These are phyloP conservation scores for Smittium mucronatum DNA, from an alignment of 371 early-diverging fungal species.

Conservation along the genomic window DNA sequence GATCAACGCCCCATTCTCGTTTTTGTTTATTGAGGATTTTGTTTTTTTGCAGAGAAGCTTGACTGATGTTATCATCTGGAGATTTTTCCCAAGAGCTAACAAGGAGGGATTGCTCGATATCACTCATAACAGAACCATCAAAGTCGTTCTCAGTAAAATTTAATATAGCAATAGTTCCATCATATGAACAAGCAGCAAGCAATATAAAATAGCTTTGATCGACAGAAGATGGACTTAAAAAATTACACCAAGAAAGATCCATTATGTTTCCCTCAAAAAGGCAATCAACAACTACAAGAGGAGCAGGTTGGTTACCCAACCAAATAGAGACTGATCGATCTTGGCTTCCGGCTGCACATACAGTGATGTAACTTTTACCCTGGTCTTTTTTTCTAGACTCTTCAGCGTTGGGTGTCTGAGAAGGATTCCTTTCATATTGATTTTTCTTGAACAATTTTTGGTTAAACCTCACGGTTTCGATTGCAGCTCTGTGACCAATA, in stretches of 20 bases:
- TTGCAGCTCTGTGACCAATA: slow-evolving; percentile 77
- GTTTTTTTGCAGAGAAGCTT: slow-evolving; percentile 11
- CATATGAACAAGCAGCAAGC: slow-evolving; percentile 80
- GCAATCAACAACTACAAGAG: slow-evolving; percentile 58
- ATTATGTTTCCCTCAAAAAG: slow-evolving; percentile 70
- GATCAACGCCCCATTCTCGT: slow-evolving; percentile 6
- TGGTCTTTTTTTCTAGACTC: slow-evolving; percentile 15
- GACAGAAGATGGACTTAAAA: not conserved
- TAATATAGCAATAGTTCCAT: slow-evolving; percentile 75
- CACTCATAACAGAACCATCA: slow-evolving; percentile 39
- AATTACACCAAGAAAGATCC: slow-evolving; percentile 71
- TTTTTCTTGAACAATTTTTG: slow-evolving; percentile 53
- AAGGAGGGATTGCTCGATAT: slow-evolving; percentile 46
- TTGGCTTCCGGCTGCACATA: slow-evolving; percentile 85
- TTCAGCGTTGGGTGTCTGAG: slow-evolving; percentile 10
- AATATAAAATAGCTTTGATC: slow-evolving; percentile 62
- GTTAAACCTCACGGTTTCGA: slow-evolving; percentile 81
- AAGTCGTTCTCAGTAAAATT: slow-evolving; percentile 52
- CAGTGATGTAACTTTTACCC: slow-evolving; percentile 28
- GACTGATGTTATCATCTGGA: slow-evolving; percentile 45
- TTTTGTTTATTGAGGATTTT: not conserved
- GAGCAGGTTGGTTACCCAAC: slow-evolving; percentile 59
- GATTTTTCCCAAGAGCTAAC: slow-evolving; percentile 39
- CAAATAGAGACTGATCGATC: slow-evolving; percentile 84
- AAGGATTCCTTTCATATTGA: slow-evolving; percentile 3